Evolutionary conservation across 2,329 filamentous ascomycete genomes (phyloP), one percentile per base, ranked within the genome.

Genomic region (Myriosclerotinia duriaeana): DNA sequence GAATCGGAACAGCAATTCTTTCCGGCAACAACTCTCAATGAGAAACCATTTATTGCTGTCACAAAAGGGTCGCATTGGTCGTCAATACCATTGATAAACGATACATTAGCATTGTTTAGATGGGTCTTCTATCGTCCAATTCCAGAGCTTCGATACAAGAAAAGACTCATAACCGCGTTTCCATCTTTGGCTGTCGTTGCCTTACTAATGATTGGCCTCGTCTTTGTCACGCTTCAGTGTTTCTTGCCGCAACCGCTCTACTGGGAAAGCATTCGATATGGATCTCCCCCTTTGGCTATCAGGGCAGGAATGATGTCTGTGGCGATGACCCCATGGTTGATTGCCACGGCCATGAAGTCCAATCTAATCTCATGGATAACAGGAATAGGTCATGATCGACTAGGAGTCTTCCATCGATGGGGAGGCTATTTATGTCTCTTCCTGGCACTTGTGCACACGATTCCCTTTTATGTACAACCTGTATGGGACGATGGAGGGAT

Each of bases 351-450:
- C 75, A 96, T 92, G 83, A 97, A 97, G 78, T 90, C 92, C 20
- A 98, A 97, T 75, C 75, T 97, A 42, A 84, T 98, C 65, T 89
- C 90, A 0, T 79, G 93, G 66, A 79, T 97, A 67, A 97, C 93
- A 5, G 94, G 94, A 17, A 94, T 98, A 71, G 92, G 93, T 3
- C 93, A 95, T 48, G 94, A 98, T 76, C 85, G 94, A 59, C 84
- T 98, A 61, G 97, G 97, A 72, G 93, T 97, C 42, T 84, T 97
- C 68, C 94, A 98, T 78, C 87, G 94, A 72, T 98, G 93, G 93
- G 87, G 90, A 9, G 92, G 90, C 38, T 97, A 97, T 76, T 79
- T 97, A 14, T 95, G 90, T 74, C 82, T 97, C 1, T 89, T 96
- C 69, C 81, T 97, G 66, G 89, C 91, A 38, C 81, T 97, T 65